These are phyloP conservation scores for Apiospora marii DNA, from an alignment of 2,329 filamentous ascomycete genomes.

Conservation along the genomic window DNA sequence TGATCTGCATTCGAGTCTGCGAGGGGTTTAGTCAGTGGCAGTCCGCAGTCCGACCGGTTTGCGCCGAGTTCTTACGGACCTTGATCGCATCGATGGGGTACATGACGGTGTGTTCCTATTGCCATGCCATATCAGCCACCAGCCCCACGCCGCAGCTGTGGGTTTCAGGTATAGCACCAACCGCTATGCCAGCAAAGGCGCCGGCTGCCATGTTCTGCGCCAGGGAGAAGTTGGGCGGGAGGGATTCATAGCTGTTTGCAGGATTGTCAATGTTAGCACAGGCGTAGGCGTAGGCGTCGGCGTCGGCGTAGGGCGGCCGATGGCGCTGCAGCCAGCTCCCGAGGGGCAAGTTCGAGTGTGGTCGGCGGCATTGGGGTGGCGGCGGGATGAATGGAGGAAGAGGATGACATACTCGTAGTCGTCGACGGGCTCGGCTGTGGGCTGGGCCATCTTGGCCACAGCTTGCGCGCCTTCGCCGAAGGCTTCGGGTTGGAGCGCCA, in stretches of 20 bases:
- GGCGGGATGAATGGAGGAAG: neutral
- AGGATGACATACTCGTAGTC: constrained; percentile 68
- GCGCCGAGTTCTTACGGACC: constrained; percentile 57
- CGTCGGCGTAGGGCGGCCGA: neutral
- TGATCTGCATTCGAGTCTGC: constrained; percentile 97
- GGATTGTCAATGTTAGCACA: constrained; percentile 30
- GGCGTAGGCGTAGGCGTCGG: constrained; percentile 18
- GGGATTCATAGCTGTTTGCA: constrained; percentile 77
- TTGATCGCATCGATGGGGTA: constrained; percentile 98
- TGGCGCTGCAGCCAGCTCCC: neutral
- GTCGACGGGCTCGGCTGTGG: constrained; percentile 68
- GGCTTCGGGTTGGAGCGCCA: constrained; percentile 68
- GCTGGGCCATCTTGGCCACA: constrained; percentile 76
- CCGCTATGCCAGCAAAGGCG: constrained; percentile 95
- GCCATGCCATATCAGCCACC: constrained; percentile 31
- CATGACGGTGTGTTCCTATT: constrained; percentile 96
- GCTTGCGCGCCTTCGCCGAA: constrained; percentile 71
- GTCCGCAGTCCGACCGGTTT: constrained; percentile 29
- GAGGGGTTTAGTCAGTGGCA: constrained; percentile 29
- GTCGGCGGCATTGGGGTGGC: neutral
- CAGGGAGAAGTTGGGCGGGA: constrained; percentile 94
- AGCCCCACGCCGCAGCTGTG: neutral
- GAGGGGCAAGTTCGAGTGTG: neutral
- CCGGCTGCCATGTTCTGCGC: constrained; percentile 95
- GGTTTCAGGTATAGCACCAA: constrained; percentile 53